Conservation (phyloP, 352 stramenopile genomes). For the Pythium sukuiense region DNA sequence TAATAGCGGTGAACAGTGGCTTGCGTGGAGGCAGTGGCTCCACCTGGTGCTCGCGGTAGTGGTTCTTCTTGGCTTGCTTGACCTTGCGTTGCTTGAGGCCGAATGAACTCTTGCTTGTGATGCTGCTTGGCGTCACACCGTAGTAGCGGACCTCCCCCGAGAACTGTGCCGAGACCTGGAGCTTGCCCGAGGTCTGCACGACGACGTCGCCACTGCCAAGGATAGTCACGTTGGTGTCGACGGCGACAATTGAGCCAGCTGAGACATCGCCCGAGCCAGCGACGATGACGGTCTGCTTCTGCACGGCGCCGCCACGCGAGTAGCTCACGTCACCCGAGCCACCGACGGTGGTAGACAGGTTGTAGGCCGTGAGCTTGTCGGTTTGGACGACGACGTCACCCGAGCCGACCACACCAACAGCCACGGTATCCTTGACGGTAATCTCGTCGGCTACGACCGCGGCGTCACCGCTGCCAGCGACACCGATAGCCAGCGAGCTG, state of each 20-base stretch:
- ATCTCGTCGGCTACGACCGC: constrained; percentile 30
- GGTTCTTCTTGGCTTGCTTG: constrained; percentile 13
- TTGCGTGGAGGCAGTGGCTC: background rate
- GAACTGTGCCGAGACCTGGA: constrained; percentile 30
- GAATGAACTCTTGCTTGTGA: too few relatives aligned
- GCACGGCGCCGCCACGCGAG: constrained; percentile 29
- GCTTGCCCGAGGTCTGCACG: constrained; percentile 41
- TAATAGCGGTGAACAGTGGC: constrained; percentile 1
- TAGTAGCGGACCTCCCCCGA: constrained; percentile 42
- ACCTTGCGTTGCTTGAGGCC: too few relatives aligned
- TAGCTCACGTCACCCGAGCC: constrained; percentile 42
- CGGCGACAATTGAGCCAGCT: constrained; percentile 41
- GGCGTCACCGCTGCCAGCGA: constrained; percentile 26
- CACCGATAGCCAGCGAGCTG: constrained; percentile 8
- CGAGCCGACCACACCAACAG: constrained; percentile 29
- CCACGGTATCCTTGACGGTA: constrained; percentile 19
- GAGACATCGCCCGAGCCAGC: constrained; percentile 40
- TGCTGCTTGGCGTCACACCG: constrained; percentile 31
- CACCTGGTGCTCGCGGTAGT: constrained; percentile 15
- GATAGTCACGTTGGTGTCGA: constrained; percentile 41
- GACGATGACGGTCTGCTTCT: constrained; percentile 32
- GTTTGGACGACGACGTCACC: constrained; percentile 39
- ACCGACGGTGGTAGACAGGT: constrained; percentile 29
- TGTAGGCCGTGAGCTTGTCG: constrained; percentile 10
- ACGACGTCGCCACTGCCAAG: constrained; percentile 40